Percentiles rank a stretch among this genome's conserved stretches.
phyloP scores from a whole-genome alignment of 805 yeast species.

The Deakozyma indianensis region DNA sequence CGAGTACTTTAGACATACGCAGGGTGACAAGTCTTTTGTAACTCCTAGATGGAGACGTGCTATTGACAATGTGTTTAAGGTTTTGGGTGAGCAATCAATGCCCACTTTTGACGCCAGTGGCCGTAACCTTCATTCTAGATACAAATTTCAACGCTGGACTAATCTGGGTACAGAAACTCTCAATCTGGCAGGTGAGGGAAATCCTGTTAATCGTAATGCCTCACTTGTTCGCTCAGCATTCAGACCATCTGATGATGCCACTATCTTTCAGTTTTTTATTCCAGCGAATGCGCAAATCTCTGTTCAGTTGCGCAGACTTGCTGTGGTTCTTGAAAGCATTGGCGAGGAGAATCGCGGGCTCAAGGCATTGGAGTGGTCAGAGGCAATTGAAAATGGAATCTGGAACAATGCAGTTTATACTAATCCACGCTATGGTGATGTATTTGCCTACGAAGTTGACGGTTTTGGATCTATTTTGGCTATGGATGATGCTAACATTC shows the following conservation, averaged over 20 bases:
- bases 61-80: conserved; percentile 32
- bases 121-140: conserved; percentile 32
- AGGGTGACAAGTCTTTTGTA: conserved; percentile 24
- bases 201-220: conserved; percentile 60
- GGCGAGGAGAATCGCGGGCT: conserved; percentile 12
- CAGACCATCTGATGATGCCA: conserved; percentile 81
- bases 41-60: conserved; percentile 46
- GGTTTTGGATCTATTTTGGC: conserved; percentile 61
- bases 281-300: conserved; percentile 75
- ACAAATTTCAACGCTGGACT: conserved; percentile 62
- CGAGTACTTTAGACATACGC: conserved; percentile 47
- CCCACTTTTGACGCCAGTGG: conserved; percentile 38
- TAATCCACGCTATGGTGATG: conserved; percentile 59
- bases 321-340: conserved; percentile 12
- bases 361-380: conserved; percentile 20
- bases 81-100: conserved; percentile 43
- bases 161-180: conserved; percentile 70
- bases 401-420: conserved; percentile 47
- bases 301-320: conserved; percentile 38
- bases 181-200: conserved; percentile 65
- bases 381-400: conserved; percentile 38
- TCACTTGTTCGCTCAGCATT: conserved; percentile 73
- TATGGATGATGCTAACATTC: conserved; percentile 89
- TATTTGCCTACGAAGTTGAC: conserved; percentile 80
- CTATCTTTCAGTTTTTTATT: conserved; percentile 62